These are phyloP conservation scores for Lojkania enalia DNA, from an alignment of 2,329 filamentous ascomycete species.

Conservation along the genomic window DNA sequence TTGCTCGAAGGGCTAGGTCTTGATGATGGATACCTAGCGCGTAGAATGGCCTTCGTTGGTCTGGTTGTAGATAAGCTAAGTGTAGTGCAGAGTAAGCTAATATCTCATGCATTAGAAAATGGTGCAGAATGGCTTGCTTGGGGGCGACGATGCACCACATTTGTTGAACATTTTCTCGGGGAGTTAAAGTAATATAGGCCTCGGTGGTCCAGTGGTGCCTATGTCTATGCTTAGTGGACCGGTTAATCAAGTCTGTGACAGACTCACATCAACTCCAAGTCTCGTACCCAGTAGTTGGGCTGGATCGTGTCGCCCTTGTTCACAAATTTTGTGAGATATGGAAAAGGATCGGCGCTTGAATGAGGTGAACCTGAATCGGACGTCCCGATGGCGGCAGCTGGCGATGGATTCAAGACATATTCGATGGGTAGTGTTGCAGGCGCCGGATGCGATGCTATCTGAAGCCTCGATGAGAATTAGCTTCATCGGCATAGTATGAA, in stretches of 20 bases:
- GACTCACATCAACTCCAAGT: slow-evolving; percentile 41
- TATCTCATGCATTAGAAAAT: slow-evolving; percentile 48
- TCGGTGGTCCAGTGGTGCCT: slow-evolving; percentile 41
- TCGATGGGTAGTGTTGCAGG: slow-evolving; percentile 23
- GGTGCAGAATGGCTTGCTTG: slow-evolving; percentile 37
- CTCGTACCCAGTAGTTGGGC: slow-evolving; percentile 34
- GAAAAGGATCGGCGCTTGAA: slow-evolving; percentile 35
- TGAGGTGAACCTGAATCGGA: slow-evolving; percentile 31
- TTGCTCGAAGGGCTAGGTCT: slow-evolving; percentile 38
- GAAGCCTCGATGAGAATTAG: no score
- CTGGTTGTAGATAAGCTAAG: slow-evolving; percentile 36
- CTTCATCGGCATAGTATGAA: background rate
- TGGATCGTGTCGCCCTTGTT: slow-evolving; percentile 25
- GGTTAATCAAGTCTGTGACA: background rate
- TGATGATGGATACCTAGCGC: slow-evolving; percentile 43
- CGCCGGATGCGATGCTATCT: background rate
- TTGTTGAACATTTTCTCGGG: slow-evolving; percentile 27
- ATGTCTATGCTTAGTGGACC: slow-evolving; percentile 5
- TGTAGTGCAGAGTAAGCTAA: slow-evolving; percentile 47
- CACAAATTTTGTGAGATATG: slow-evolving; percentile 37
- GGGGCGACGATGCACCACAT: slow-evolving; percentile 43
- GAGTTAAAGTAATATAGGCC: slow-evolving; percentile 28
- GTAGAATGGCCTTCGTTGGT: slow-evolving; percentile 32
- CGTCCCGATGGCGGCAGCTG: slow-evolving; percentile 8
- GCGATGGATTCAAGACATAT: slow-evolving; percentile 26